Evolutionary conservation across 2,329 filamentous ascomycete genomes (phyloP).

Genomic region (Rhexocercosporidium sp.): DNA sequence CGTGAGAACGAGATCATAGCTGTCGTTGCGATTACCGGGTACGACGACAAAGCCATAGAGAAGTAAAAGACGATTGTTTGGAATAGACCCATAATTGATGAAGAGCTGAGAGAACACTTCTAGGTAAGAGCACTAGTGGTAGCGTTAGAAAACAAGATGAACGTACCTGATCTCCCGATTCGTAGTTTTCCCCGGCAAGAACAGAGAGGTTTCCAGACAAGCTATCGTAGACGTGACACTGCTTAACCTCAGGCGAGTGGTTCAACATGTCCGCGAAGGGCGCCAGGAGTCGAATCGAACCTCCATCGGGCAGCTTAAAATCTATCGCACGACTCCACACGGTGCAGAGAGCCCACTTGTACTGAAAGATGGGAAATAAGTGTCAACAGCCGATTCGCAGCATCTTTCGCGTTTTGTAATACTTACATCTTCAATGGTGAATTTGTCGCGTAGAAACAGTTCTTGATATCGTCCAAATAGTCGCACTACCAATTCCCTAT

Average conservation of each 20-base stretch:
- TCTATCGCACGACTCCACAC: constrained; percentile 23
- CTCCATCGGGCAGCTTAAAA: constrained; percentile 20
- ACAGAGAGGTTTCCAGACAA: constrained; percentile 23
- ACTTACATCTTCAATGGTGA: constrained; percentile 22
- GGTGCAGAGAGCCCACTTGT: constrained; percentile 23
- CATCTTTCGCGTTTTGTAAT: constrained; percentile 16
- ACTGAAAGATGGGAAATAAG: constrained; percentile 20
- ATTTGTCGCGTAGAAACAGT: constrained; percentile 22
- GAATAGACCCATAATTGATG: constrained; percentile 21
- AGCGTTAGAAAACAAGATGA: constrained; percentile 15
- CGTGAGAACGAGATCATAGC: constrained; percentile 23
- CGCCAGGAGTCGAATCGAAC: constrained; percentile 22
- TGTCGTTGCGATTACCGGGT: constrained; percentile 17
- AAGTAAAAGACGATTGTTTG: constrained; percentile 22
- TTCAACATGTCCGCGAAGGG: constrained; percentile 23
- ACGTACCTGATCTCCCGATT: constrained; percentile 21
- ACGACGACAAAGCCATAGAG: constrained; percentile 25
- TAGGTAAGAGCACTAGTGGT: constrained; percentile 17
- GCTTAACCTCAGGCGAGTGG: constrained; percentile 20
- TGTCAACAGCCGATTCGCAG: constrained; percentile 20
- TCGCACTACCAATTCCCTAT: constrained; percentile 19
- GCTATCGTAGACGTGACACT: constrained; percentile 22
- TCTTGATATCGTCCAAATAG: constrained; percentile 22
- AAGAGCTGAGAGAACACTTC: constrained; percentile 19
- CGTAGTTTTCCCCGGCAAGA: constrained; percentile 23